Evolutionary conservation across 352 stramenopile genomes (phyloP), one percentile per base, ranked within the genome.

Genomic region (Thraustochytrium sp.): DNA sequence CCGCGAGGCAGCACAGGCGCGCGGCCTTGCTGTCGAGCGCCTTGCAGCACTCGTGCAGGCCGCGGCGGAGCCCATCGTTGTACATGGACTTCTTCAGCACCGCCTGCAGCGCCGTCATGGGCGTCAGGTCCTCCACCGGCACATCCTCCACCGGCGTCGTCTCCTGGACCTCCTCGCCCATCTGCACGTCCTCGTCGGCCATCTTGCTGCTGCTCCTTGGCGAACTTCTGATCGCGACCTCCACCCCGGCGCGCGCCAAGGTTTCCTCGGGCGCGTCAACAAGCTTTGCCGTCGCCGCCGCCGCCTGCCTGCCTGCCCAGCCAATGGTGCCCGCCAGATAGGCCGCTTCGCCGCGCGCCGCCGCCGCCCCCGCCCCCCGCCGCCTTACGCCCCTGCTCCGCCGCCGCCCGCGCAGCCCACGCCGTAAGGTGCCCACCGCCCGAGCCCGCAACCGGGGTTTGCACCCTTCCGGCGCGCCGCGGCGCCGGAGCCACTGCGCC

Each of bases 21-120:
- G 97, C 97, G 76, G 95, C 94, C 87, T 94, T 94, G 74, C 95
- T 96, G 89, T 99, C 97, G 84, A 99, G 93, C 38, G 95, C 97
- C 93, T 99, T 99, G 87, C 94, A 95, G 85, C 95, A 97, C 91
- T 99, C 96, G 89, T 99, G 97, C 82, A 99, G 93, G 68, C 97
- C 97, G 87, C 97, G 97, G 89, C 97, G 97, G 63, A 99, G 94
- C 86, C 97, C 97, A 88, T 99, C 96, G 90, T 99, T 96, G 88
- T 99, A 95, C 82, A 99, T 95, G 64, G 97, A 94, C 92, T 99
- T 99, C 91, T 99, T 98, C 76, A 99, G 93, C 86, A 94, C 91
- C 89, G 98, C 94, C 91, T 98, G 97, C 82, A 99, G 91, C 76
- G 96, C 96, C 85, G 97, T 95, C 90, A 98, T 96, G 87, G 98